A percentile compares a stretch with the other conserved stretches of the same genome.
These are phyloP conservation scores for Rhodotorula sp. DNA, from an alignment of 1,284 basidiomycete genomes.

Conservation along the genomic window DNA sequence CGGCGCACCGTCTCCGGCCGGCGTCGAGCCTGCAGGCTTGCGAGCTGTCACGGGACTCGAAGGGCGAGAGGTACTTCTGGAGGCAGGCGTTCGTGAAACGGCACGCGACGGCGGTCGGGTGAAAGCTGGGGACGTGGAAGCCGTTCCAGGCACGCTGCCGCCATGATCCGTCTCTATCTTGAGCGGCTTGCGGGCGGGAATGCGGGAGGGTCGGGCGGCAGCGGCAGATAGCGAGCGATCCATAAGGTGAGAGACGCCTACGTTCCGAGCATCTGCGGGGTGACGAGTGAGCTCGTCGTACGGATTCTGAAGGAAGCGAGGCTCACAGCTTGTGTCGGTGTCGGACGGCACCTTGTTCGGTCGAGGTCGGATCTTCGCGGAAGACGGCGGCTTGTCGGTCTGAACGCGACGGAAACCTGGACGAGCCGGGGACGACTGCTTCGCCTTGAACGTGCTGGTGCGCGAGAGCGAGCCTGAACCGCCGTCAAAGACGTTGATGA, in stretches of 20 bases:
- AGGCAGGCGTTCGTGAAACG: background rate
- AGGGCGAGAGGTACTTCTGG: background rate
- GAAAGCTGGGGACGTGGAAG: constrained; percentile 1
- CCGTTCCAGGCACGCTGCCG: background rate
- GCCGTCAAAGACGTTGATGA: constrained; percentile 10
- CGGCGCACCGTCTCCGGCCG: background rate
- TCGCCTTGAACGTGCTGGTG: background rate
- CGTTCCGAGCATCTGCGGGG: constrained; percentile 47
- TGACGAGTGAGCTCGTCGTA: background rate
- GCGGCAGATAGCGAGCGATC: constrained; percentile 6
- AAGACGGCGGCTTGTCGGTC: constrained; percentile 14
- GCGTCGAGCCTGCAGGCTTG: background rate
- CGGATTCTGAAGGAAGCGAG: too few relatives aligned
- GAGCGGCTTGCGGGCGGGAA: constrained; percentile 12
- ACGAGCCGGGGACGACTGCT: background rate
- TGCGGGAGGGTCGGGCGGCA: constrained; percentile 26
- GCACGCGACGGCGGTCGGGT: constrained; percentile 9
- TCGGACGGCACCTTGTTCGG: background rate
- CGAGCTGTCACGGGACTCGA: background rate
- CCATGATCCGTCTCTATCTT: background rate
- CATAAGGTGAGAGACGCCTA: constrained; percentile 31
- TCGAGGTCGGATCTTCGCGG: background rate
- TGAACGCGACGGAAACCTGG: constrained; percentile 11
- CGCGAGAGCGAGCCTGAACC: background rate
- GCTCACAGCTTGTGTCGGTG: constrained; percentile 14